Evolutionary conservation across 495 filamentous ascomycete genomes (phyloP).

Genomic region (Viridothelium virens): DNA sequence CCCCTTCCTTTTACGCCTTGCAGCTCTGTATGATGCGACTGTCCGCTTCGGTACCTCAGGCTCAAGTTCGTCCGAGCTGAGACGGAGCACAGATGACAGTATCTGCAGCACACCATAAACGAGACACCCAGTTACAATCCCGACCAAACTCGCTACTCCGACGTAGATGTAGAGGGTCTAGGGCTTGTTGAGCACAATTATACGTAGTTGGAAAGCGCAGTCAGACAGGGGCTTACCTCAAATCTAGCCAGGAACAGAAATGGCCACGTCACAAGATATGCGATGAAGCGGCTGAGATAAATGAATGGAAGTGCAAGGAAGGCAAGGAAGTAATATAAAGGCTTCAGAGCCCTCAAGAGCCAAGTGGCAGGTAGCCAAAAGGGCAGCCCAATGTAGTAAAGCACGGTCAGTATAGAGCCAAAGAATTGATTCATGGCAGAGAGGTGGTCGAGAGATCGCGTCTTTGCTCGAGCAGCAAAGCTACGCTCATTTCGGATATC

Average conservation of each 20-base stretch:
- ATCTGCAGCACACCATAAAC: constrained; percentile 34
- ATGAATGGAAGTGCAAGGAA: constrained; percentile 33
- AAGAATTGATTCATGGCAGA: constrained; percentile 23
- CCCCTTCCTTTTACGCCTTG: constrained; percentile 19
- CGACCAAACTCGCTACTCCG: constrained; percentile 51
- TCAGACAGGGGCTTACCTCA: constrained; percentile 46
- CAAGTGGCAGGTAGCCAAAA: constrained; percentile 34
- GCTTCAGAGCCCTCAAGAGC: constrained; percentile 29
- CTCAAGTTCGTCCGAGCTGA: neutral
- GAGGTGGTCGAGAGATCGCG: neutral
- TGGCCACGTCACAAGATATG: constrained; percentile 27
- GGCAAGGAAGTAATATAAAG: constrained; percentile 33
- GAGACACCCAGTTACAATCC: constrained; percentile 43
- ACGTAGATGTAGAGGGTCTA: constrained; percentile 61
- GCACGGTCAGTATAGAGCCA: constrained; percentile 22
- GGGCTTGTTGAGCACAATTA: constrained; percentile 23
- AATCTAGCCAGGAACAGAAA: constrained; percentile 47
- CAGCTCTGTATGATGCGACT: constrained; percentile 21
- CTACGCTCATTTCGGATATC: too few relatives aligned
- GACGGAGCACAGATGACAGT: constrained; percentile 14
- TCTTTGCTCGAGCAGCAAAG: too few relatives aligned
- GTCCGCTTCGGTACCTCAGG: constrained; percentile 14
- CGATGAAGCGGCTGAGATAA: constrained; percentile 29
- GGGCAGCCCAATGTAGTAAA: constrained; percentile 37
- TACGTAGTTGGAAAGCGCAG: neutral